phyloP scores from a whole-genome alignment of 257 asterid genomes.

The Nicotiana benthamiana region DNA sequence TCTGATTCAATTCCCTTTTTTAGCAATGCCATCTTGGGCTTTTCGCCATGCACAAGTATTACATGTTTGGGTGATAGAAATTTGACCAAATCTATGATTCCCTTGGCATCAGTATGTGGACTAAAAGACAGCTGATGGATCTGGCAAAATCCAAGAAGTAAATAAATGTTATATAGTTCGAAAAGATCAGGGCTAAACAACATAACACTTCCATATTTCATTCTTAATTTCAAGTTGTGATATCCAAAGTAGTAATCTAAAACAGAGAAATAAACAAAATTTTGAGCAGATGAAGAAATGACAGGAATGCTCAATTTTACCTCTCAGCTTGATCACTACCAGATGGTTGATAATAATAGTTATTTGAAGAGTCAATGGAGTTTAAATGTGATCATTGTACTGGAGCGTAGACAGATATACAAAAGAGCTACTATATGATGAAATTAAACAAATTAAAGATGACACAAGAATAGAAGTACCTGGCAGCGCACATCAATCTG shows the following conservation, averaged over 20 bases:
- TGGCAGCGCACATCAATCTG: slow-evolving; percentile 82
- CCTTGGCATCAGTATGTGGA: slow-evolving; percentile 92
- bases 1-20: slow-evolving; percentile 51
- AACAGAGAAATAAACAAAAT: not conserved
- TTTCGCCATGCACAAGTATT: slow-evolving; percentile 80
- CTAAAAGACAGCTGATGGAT: slow-evolving; percentile 54
- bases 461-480: slow-evolving; percentile 31
- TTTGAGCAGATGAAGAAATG: not conserved
- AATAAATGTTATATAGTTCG: not conserved
- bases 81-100: slow-evolving; percentile 80
- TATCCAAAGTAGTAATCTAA: not conserved
- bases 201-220: not conserved
- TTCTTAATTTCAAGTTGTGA: not conserved
- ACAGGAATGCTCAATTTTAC: not conserved
- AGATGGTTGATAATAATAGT: not conserved
- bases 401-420: not conserved
- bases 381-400: not conserved
- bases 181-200: not conserved
- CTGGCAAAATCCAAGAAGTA: slow-evolving; percentile 17
- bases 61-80: slow-evolving; percentile 86
- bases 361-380: not conserved
- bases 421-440: not conserved
- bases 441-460: not conserved
- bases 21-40: slow-evolving; percentile 63
- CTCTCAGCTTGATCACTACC: not conserved